Conservation (phyloP, 1,139 yeast genomes). For the Saccharomyces hybrid region DNA sequence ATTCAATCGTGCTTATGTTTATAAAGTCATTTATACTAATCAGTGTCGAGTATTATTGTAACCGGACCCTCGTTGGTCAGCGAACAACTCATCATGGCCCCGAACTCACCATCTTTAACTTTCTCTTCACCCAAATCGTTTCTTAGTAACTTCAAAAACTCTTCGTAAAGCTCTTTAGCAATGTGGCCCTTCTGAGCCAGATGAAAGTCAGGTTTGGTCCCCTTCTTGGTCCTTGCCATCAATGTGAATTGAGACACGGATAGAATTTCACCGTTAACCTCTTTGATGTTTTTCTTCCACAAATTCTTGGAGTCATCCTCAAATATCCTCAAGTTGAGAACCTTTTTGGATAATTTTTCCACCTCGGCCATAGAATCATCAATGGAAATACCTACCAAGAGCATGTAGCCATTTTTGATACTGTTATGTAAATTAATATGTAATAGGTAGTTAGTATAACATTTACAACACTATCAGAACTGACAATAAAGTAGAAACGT, state of each 20-base stretch:
- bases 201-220: conserved; percentile 91
- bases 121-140: conserved; percentile 51
- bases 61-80: conserved; percentile 62
- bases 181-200: conserved; percentile 74
- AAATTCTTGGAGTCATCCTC: conserved; percentile 47
- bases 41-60: conserved; percentile 35
- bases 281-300: conserved; percentile 52
- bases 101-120: conserved; percentile 84
- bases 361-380: conserved; percentile 73
- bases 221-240: conserved; percentile 76
- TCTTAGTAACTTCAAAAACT: conserved; percentile 45
- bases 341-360: conserved; percentile 54
- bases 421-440: conserved; percentile 25
- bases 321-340: conserved; percentile 59
- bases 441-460: neutral
- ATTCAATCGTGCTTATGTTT: neutral
- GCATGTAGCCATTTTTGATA: conserved; percentile 66
- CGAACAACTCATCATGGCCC: conserved; percentile 94
- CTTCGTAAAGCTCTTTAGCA: conserved; percentile 62
- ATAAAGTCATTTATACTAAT: conserved; percentile 15
- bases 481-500: conserved; percentile 29
- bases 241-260: conserved; percentile 87
- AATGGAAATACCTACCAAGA: conserved; percentile 75
- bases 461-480: neutral
- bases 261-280: conserved; percentile 50